A percentile compares a stretch with the other conserved stretches of the same genome.
Conservation (phyloP, 805 yeast species). For the Nakazawaea wickerhamii region DNA sequence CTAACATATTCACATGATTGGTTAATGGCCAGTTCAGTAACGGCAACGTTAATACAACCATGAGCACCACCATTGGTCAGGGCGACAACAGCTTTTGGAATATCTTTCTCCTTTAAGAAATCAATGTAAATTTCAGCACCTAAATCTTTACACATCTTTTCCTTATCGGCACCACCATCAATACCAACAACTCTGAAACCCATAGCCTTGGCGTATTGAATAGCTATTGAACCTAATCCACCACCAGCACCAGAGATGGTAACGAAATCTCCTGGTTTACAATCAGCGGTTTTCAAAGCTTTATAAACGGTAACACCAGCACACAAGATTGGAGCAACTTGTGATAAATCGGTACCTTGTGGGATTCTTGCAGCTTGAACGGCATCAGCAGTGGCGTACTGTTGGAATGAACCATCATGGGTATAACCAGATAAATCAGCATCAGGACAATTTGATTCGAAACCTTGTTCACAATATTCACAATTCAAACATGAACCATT, state of each 20-base stretch:
- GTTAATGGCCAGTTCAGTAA: constrained; percentile 43
- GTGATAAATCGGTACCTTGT: constrained; percentile 33
- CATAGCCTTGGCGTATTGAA: constrained; percentile 74
- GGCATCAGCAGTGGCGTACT: constrained; percentile 42
- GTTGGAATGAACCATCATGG: constrained; percentile 43
- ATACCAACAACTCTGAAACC: constrained; percentile 67
- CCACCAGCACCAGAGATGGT: constrained; percentile 78
- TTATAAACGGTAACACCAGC: constrained; percentile 67
- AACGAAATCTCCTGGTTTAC: constrained; percentile 61
- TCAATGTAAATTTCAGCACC: constrained; percentile 66
- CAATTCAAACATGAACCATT: constrained; percentile 58
- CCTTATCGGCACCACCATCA: constrained; percentile 72
- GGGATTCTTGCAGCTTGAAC: constrained; percentile 38
- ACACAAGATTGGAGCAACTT: constrained; percentile 53
- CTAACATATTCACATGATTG: constrained; percentile 57
- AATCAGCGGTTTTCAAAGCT: constrained; percentile 52
- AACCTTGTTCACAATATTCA: constrained; percentile 48
- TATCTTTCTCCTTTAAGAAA: constrained; percentile 38
- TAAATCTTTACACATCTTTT: constrained; percentile 40
- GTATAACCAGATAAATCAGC: constrained; percentile 38
- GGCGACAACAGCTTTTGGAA: constrained; percentile 34
- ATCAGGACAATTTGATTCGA: constrained; percentile 48
- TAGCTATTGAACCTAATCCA: constrained; percentile 72
- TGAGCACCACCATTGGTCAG: constrained; percentile 53
- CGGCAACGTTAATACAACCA: constrained; percentile 63